These are phyloP conservation scores for Malassezia globosa DNA, from an alignment of 1,284 basidiomycete species.

Conservation along the genomic window DNA sequence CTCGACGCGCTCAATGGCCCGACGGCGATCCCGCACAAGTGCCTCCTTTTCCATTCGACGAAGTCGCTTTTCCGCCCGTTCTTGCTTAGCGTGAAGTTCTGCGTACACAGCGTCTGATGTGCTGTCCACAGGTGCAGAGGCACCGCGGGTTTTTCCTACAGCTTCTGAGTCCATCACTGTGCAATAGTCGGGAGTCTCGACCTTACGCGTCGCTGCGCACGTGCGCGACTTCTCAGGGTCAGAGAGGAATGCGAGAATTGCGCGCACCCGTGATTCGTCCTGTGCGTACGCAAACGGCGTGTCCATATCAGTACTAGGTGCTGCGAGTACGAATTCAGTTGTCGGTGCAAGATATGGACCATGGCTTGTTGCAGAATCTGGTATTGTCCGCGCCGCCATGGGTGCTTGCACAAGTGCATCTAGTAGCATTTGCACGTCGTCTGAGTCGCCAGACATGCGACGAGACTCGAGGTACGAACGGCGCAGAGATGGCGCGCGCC, in stretches of 20 bases:
- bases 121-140: neutral
- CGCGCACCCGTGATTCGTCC: neutral
- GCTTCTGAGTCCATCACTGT: neutral
- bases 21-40: slow-evolving; percentile 10
- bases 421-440: slow-evolving; percentile 8
- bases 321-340: neutral
- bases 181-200: slow-evolving; percentile 14
- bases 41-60: slow-evolving; percentile 14
- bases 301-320: neutral
- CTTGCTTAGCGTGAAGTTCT: slow-evolving; percentile 3
- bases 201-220: slow-evolving; percentile 3
- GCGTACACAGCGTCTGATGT: slow-evolving; percentile 10
- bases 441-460: neutral
- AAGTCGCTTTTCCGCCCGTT: slow-evolving; percentile 14
- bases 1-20: neutral
- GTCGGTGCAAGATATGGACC: slow-evolving; percentile 9
- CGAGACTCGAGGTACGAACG: slow-evolving; percentile 11
- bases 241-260: slow-evolving; percentile 10
- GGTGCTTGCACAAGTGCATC: slow-evolving; percentile 1
- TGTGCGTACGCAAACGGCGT: neutral
- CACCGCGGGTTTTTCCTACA: slow-evolving; percentile 11
- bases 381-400: neutral
- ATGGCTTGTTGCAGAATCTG: neutral
- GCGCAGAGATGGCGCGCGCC: slow-evolving; percentile 8
- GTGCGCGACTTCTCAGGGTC: slow-evolving; percentile 14